Conservation (phyloP, 208 protist species). For the Naegleria gruberi region DNA sequence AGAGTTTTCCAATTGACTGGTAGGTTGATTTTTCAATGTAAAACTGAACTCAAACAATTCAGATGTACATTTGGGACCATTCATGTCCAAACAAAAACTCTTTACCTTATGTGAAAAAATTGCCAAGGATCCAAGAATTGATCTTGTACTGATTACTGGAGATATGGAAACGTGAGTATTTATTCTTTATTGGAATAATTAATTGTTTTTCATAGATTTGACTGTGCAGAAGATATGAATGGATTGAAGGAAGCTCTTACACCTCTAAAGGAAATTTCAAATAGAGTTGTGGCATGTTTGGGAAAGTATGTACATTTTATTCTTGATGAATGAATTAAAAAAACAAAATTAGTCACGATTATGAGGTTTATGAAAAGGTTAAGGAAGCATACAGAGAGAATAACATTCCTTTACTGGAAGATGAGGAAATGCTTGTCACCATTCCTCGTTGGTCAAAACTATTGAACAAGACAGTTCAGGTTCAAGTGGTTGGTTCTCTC, state of each 20-base stretch:
- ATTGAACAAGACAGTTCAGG: neutral
- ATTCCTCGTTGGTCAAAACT: neutral
- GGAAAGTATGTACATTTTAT: neutral
- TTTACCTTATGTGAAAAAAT: neutral
- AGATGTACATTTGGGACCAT: neutral
- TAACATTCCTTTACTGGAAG: neutral
- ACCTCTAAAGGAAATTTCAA: neutral
- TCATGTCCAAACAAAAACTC: neutral
- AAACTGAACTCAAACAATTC: too few species aligned
- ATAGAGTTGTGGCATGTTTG: neutral
- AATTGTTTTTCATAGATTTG: too few species aligned
- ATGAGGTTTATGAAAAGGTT: neutral
- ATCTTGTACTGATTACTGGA: neutral
- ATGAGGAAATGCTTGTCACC: neutral
- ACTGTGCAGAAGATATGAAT: neutral
- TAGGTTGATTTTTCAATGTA: too few species aligned
- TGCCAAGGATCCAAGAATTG: neutral
- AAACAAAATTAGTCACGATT: neutral
- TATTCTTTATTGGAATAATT: too few species aligned
- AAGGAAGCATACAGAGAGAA: neutral
- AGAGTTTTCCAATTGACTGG: neutral
- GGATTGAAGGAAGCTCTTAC: neutral
- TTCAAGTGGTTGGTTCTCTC: neutral
- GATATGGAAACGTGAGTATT: neutral
- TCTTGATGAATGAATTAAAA: too few species aligned